A percentile compares a stretch with the other conserved stretches of the same genome.
phyloP scores from a whole-genome alignment of 1,284 basidiomycete genomes.

The Malassezia yamatoensis region DNA sequence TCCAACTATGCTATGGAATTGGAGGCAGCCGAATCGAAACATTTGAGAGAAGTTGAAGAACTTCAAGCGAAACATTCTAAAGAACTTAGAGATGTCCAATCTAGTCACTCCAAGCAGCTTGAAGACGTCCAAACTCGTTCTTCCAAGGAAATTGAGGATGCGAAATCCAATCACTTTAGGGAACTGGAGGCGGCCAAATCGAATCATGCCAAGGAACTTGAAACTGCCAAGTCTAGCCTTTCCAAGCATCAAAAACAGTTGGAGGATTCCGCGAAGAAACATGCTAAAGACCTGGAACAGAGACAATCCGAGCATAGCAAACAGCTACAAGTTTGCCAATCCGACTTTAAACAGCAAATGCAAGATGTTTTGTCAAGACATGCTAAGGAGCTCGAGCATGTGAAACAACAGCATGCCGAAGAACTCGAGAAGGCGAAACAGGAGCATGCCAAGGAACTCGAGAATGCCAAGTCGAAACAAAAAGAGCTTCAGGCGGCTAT shows the following conservation, averaged over 20 bases:
- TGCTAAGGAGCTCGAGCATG: too few species aligned
- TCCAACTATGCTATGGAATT: not conserved
- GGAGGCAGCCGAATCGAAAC: not conserved
- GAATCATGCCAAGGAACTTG: too few species aligned
- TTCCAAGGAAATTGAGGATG: not conserved
- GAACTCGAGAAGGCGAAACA: not conserved
- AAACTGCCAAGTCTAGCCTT: too few species aligned
- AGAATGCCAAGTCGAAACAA: not conserved
- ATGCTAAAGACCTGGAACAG: conserved; percentile 4
- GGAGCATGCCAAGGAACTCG: not conserved
- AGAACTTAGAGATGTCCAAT: conserved; percentile 14
- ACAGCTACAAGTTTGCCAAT: not conserved
- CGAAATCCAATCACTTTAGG: not conserved
- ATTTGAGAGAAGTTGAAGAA: not conserved
- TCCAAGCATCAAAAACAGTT: conserved; percentile 7
- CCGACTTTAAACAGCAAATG: not conserved
- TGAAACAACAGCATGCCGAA: not conserved
- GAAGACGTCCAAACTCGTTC: not conserved
- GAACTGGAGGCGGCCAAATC: not conserved
- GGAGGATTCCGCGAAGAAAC: conserved; percentile 14
- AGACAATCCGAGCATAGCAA: not conserved
- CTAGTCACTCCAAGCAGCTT: conserved; percentile 3
- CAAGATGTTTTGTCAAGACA: too few species aligned
- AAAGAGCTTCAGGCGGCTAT: conserved; percentile 13
- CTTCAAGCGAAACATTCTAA: not conserved